Conservation (phyloP, 148 eudicot species). For the Fagopyrum esculentum region DNA sequence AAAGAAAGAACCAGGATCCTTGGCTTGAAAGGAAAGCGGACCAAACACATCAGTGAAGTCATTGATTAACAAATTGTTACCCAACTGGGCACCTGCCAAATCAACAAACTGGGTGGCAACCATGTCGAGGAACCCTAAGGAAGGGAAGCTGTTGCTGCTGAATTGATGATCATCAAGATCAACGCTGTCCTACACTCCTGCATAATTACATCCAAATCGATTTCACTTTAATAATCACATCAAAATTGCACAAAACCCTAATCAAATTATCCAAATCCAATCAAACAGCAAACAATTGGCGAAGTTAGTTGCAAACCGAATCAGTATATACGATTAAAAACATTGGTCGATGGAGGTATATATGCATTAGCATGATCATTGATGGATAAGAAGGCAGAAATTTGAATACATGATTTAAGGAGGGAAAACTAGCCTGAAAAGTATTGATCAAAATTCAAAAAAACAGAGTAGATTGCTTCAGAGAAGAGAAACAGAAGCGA, state of each 20-base stretch:
- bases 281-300: neutral
- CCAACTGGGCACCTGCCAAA: neutral
- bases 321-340: neutral
- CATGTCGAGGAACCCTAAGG: neutral
- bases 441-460: neutral
- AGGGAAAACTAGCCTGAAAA: neutral
- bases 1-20: neutral
- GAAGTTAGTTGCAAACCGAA: neutral
- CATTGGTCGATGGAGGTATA: neutral
- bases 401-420: neutral
- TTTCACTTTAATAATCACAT: neutral
- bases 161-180: neutral
- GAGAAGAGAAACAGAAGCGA: neutral
- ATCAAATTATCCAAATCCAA: neutral
- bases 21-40: neutral
- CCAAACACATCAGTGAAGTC: constrained; percentile 33
- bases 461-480: neutral
- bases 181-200: neutral
- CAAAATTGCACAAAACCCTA: neutral
- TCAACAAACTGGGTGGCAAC: neutral
- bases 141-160: constrained; percentile 7
- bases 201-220: neutral
- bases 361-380: neutral
- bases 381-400: neutral
- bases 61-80: neutral